Evolutionary conservation across 2,329 filamentous ascomycete species (phyloP), one percentile per base, ranked within the genome.

Genomic region (Sporothrix dimorphospora): DNA sequence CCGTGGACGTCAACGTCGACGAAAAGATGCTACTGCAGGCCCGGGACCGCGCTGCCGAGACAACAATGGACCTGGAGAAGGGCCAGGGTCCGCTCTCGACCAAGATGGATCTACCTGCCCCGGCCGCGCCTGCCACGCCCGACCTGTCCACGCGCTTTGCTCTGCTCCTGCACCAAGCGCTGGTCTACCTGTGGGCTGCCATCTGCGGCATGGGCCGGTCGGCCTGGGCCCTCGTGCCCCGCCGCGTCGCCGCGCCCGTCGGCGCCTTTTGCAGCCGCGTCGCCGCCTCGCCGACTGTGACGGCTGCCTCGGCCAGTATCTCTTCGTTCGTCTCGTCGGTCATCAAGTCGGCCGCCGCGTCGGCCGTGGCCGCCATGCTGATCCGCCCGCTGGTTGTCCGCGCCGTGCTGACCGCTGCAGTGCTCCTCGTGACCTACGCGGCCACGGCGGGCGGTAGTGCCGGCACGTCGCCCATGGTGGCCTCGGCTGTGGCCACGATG

Each of bases 301-400:
- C 65, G 16, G 72, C 71, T 1, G 68, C 55, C 2, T 53, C 53
- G 14, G 51, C 72, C 12, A 65, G 71, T n/a, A 51, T 70, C 19
- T 65, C 66, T 2, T 67, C 72, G 47, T 19, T 71, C 9, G 71
- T 53, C 16, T 45, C 68, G 11, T 65, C 71, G 4, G 55, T 63
- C 11, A 53, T 63, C 21, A 51, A 49, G 19, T 70, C 71, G 24
- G 72, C 72, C 4, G 65, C 74, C 16, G 57, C 72, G 11, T 63
- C 72, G n/a, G 71, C 71, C 21, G 68, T 72, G 1, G 72, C 72
- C 1, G 71, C 66, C 12, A 45, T 71, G 49, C 30, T 70, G 16
- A 45, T 73, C 21, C 72, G 69, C 8, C 74, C 74, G 9, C 70
- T 75, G 24, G 61, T 75, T 8, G n/a, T 73, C 12, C 75, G 75